These are phyloP conservation scores for Vitis rupestris DNA, from an alignment of 164 flowering plant genomes.

Conservation along the genomic window DNA sequence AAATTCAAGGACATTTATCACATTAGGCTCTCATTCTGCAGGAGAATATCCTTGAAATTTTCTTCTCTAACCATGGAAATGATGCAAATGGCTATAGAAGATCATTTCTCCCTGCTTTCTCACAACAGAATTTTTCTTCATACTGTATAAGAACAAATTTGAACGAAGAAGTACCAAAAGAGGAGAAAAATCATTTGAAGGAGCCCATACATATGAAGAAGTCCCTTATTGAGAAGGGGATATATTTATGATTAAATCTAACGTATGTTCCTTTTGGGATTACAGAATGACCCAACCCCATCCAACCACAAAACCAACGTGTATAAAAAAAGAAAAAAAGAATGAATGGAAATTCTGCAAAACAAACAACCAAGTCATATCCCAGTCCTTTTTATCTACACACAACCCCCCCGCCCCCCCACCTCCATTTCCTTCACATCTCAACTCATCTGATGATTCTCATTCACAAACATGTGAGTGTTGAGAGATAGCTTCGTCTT, in stretches of 20 bases:
- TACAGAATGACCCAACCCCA: constrained; percentile 19
- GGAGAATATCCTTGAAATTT: no score
- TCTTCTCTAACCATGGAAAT: no score
- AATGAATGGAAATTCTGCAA: constrained; percentile 26
- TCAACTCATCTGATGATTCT: neutral
- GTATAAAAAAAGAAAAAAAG: constrained; percentile 21
- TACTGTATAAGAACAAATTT: no score
- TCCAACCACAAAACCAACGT: constrained; percentile 21
- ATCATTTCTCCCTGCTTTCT: no score
- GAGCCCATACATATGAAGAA: neutral
- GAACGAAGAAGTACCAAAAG: neutral
- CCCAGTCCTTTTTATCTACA: constrained; percentile 26
- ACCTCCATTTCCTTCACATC: neutral
- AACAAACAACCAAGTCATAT: constrained; percentile 15
- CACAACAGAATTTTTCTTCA: no score
- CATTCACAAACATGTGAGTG: neutral
- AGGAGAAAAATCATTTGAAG: neutral
- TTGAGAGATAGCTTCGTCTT: neutral
- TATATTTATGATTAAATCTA: constrained; percentile 11
- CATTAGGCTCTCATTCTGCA: no score
- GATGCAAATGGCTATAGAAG: no score
- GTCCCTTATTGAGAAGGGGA: constrained; percentile 24
- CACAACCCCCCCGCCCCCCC: constrained; percentile 7
- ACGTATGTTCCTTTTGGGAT: constrained; percentile 21
- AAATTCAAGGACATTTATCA: no score